These are phyloP conservation scores for Clonostachys chloroleuca DNA, from an alignment of 2,329 filamentous ascomycete species.

Conservation along the genomic window DNA sequence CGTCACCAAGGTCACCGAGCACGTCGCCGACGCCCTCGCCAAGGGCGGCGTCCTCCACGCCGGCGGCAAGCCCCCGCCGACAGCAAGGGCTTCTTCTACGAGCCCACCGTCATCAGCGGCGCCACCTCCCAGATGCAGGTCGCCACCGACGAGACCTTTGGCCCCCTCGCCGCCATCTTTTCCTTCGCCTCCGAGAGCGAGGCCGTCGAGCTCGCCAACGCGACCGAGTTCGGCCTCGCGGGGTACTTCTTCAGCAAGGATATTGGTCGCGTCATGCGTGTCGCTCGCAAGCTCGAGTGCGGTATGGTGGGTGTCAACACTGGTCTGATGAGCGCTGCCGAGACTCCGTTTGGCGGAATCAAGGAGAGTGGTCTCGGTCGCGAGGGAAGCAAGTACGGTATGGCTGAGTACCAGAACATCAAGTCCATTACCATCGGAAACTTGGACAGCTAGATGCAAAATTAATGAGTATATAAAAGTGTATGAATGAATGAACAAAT, in stretches of 20 bases:
- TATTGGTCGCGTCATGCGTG: constrained; percentile 21
- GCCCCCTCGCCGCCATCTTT: constrained; percentile 64
- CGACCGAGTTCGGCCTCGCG: constrained; percentile 60
- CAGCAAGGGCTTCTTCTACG: constrained; percentile 60
- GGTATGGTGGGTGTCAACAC: constrained; percentile 14
- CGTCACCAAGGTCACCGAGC: constrained; percentile 54
- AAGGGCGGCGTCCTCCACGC: constrained; percentile 55
- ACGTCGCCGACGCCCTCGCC: constrained; percentile 59
- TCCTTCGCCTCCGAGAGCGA: constrained; percentile 63
- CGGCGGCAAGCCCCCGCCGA: constrained; percentile 62
- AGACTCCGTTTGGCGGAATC: constrained; percentile 33
- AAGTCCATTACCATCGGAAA: constrained; percentile 33
- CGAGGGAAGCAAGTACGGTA: constrained; percentile 37
- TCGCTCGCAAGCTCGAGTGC: constrained; percentile 36
- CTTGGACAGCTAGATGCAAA: background rate
- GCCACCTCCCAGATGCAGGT: constrained; percentile 62
- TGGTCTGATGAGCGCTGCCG: constrained; percentile 23
- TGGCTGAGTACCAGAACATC: constrained; percentile 40
- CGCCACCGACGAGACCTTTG: constrained; percentile 64
- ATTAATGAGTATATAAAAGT: no score
- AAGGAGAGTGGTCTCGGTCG: constrained; percentile 33
- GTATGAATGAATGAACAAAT: no score
- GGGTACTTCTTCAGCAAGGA: constrained; percentile 60
- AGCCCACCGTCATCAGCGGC: constrained; percentile 61
- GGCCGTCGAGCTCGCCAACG: constrained; percentile 60